Conservation (phyloP, 441 rosid species). For the Flueggea neowawraea region DNA sequence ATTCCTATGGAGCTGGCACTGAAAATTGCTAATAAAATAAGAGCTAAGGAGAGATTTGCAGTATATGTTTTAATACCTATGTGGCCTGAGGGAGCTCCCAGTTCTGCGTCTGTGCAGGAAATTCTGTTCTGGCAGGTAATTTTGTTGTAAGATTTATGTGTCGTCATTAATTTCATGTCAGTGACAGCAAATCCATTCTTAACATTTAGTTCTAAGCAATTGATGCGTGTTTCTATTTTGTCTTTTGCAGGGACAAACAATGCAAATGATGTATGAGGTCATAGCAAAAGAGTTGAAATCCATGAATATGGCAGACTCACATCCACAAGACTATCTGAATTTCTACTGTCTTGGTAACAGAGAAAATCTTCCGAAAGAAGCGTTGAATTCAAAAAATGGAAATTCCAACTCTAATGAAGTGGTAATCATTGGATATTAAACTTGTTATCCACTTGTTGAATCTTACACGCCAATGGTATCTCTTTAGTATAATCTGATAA, state of each 20-base stretch:
- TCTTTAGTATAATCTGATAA: too few relatives aligned
- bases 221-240: slow-evolving; percentile 6
- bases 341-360: slow-evolving; percentile 84
- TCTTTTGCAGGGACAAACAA: slow-evolving; percentile 60
- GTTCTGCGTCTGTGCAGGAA: slow-evolving; percentile 70
- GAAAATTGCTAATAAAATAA: slow-evolving; percentile 70
- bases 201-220: not conserved
- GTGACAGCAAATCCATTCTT: not conserved
- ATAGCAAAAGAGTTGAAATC: slow-evolving; percentile 61
- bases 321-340: slow-evolving; percentile 75
- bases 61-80: slow-evolving; percentile 76
- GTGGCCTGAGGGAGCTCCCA: slow-evolving; percentile 93
- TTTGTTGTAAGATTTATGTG: not conserved
- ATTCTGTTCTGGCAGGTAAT: slow-evolving; percentile 92
- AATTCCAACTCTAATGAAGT: slow-evolving; percentile 18
- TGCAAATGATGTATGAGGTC: slow-evolving; percentile 80
- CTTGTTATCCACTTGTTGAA: not conserved
- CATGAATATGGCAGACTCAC: slow-evolving; percentile 39
- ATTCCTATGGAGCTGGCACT: slow-evolving; percentile 89
- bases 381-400: slow-evolving; percentile 10
- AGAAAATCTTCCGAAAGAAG: slow-evolving; percentile 40
- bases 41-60: slow-evolving; percentile 69
- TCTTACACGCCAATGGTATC: too few relatives aligned
- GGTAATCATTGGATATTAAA: slow-evolving; percentile 29
- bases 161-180: not conserved